Evolutionary conservation across 805 yeast species (phyloP), one percentile per base, ranked within the genome.

Genomic region (Candida sphagnicola): DNA sequence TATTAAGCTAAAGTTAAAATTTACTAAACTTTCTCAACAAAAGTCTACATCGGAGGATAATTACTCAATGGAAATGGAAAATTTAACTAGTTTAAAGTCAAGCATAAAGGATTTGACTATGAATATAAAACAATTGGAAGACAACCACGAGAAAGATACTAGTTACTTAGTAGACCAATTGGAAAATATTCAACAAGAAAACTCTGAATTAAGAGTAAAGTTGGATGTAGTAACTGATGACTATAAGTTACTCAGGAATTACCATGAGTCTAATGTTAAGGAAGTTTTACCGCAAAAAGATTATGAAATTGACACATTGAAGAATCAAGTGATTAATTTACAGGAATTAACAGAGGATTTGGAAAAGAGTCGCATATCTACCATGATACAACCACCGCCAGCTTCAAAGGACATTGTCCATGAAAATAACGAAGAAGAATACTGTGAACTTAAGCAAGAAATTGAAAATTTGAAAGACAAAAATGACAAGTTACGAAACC

Each of bases 271-370:
- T 5, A 15, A 54, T 3, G 26, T 48, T 10, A 44, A 48, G 13
- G 43, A 36, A 1, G 38, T 48, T 1, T 30, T 60, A 1, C 56
- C 59, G 3, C 48, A 47, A n/a, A 57, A 52, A 25, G 57, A 57
- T 24, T 40, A 28, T 23, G 56, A 55, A 33, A 48, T 60, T 8
- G 41, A 43, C 15, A 39, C 39, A 4, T 43, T 60, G 35, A 48
- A 45, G 18, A 39, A 38, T 29, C 37, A 44, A 24, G 34, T 45
- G 13, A 38, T 30, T 14, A 50, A 49, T 2, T 31, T 56, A 14
- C 42, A 47, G 16, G 18, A 31, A 12, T 13, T 5, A 13, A 12
- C 12, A 8, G 15, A 10, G 12, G 29, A 5, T 12, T 8, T 8
- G 40, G 42, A 8, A 26, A 37, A 13, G 32, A 30, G 6, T 8